phyloP scores from a whole-genome alignment of 2,329 filamentous ascomycete species.

The Arthrobotrys sphaeroides region DNA sequence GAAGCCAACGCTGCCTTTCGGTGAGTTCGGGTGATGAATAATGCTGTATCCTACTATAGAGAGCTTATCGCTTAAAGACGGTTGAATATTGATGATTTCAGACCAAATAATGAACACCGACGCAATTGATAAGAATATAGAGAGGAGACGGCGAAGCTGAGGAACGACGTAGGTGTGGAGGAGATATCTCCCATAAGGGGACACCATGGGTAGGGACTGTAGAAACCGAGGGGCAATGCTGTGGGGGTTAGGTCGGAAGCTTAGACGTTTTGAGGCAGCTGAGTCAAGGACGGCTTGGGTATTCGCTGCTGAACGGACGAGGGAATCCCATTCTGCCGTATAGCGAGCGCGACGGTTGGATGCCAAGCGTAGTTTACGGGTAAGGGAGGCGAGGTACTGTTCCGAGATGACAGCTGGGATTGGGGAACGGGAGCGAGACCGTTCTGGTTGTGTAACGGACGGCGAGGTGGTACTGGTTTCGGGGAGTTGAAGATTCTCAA shows the following conservation, averaged over 20 bases:
- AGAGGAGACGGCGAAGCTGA: slow-evolving; percentile 71
- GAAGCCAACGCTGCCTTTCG: slow-evolving; percentile 80
- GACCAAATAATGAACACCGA: slow-evolving; percentile 91
- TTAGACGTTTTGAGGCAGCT: slow-evolving; percentile 78
- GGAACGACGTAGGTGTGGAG: slow-evolving; percentile 79
- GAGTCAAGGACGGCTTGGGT: slow-evolving; percentile 87
- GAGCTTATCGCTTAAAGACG: slow-evolving; percentile 74
- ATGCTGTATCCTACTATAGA: slow-evolving; percentile 72
- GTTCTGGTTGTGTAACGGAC: slow-evolving; percentile 56
- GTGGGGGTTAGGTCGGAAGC: slow-evolving; percentile 62
- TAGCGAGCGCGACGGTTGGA: slow-evolving; percentile 85
- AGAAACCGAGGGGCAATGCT: slow-evolving; percentile 62
- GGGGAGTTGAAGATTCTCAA: slow-evolving; percentile 76
- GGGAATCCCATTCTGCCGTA: slow-evolving; percentile 81
- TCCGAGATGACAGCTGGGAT: slow-evolving; percentile 78
- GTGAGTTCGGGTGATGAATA: slow-evolving; percentile 77
- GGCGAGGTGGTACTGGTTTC: slow-evolving; percentile 63
- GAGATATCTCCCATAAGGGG: slow-evolving; percentile 82
- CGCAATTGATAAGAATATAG: slow-evolving; percentile 75
- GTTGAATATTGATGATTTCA: slow-evolving; percentile 84
- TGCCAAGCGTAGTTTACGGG: slow-evolving; percentile 80
- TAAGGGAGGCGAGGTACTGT: slow-evolving; percentile 89
- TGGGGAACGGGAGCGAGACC: slow-evolving; percentile 62
- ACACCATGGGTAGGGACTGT: slow-evolving; percentile 72
- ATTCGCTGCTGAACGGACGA: slow-evolving; percentile 77